A percentile compares a stretch with the other conserved stretches of the same genome.
phyloP scores from a whole-genome alignment of 176 grass and related monocot species.

The Eremochloa ophiuroides region DNA sequence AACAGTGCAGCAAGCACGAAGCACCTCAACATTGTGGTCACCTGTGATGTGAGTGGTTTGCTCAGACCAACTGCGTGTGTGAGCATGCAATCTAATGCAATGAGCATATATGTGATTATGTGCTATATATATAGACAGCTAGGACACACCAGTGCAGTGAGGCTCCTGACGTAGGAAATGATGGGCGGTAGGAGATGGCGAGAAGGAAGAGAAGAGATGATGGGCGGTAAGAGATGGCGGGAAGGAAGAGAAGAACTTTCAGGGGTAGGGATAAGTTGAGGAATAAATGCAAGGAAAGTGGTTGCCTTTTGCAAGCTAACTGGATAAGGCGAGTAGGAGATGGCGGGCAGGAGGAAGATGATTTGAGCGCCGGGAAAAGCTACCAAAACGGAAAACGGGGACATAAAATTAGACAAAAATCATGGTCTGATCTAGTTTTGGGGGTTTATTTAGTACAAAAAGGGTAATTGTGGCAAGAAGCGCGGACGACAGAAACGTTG shows the following conservation, averaged over 20 bases:
- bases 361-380: not conserved
- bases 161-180: not conserved
- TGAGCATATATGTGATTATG: too few relatives aligned
- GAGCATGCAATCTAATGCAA: not conserved
- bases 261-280: not conserved
- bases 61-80: not conserved
- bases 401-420: too few relatives aligned
- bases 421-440: too few relatives aligned
- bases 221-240: conserved; percentile 21
- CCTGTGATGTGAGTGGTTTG: not conserved
- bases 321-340: not conserved
- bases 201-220: not conserved
- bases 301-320: not conserved
- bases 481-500: too few relatives aligned
- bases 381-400: not conserved
- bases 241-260: conserved; percentile 29
- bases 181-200: conserved; percentile 2
- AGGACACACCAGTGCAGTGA: not conserved
- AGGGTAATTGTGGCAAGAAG: too few relatives aligned
- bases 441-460: too few relatives aligned
- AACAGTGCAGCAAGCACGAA: not conserved
- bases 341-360: not conserved
- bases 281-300: not conserved
- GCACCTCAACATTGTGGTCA: not conserved
- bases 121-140: not conserved